Evolutionary conservation across 1,284 basidiomycete genomes (phyloP).

Genomic region (Boletus sp.): DNA sequence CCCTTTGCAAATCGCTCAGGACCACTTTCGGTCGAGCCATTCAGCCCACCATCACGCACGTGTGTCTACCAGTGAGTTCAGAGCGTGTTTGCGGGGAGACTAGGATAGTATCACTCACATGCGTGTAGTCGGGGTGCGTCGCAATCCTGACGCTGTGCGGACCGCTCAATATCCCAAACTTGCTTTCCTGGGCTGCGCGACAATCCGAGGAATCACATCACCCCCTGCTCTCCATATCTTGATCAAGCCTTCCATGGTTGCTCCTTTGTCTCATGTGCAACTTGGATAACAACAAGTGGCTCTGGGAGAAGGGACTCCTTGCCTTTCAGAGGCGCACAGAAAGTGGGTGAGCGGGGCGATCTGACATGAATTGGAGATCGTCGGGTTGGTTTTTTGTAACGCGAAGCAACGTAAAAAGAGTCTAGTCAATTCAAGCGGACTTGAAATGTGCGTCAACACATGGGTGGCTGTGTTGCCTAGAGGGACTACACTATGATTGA

Average conservation of each 20-base stretch:
- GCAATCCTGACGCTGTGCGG: constrained; percentile 94
- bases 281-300: constrained; percentile 94
- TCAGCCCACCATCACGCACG: constrained; percentile 92
- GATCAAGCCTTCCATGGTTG: constrained; percentile 85
- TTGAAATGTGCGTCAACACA: no score
- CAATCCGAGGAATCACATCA: constrained; percentile 98
- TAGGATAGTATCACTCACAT: constrained; percentile 50
- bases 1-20: constrained; percentile 90
- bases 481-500: no score
- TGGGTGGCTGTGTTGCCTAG: no score
- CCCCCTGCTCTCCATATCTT: constrained; percentile 86
- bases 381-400: constrained; percentile 99
- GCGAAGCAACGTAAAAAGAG: constrained; percentile 94
- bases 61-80: constrained; percentile 96
- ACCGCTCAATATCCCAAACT: constrained; percentile 92
- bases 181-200: constrained; percentile 94
- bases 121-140: constrained; percentile 95
- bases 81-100: constrained; percentile 82
- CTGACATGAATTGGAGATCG: constrained; percentile 94
- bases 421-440: no score
- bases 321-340: constrained; percentile 91
- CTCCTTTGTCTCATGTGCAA: constrained; percentile 89
- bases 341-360: constrained; percentile 96
- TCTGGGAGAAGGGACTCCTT: constrained; percentile 88
- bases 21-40: constrained; percentile 64